These are phyloP conservation scores for Claviceps pusilla DNA, from an alignment of 2,329 filamentous ascomycete species.

Conservation along the genomic window DNA sequence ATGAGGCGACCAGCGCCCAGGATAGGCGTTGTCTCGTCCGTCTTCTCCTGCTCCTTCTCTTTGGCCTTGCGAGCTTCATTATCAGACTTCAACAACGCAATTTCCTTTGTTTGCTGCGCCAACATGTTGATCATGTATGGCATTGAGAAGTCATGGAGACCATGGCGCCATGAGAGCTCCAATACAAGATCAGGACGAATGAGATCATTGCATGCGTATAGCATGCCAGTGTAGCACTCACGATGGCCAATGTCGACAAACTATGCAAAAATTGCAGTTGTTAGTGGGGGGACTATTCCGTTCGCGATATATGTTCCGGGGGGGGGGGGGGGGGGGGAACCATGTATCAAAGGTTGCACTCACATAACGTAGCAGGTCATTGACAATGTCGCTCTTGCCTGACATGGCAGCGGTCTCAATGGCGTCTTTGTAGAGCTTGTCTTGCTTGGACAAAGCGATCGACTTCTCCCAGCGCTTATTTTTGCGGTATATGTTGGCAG, in stretches of 20 bases:
- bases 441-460: conserved; percentile 92
- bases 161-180: conserved; percentile 93
- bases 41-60: conserved; percentile 59
- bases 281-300: not conserved
- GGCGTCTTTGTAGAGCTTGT: conserved; percentile 98
- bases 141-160: conserved; percentile 94
- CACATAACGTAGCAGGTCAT: conserved; percentile 92
- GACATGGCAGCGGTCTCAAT: conserved; percentile 95
- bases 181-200: conserved; percentile 85
- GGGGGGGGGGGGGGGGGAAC: too few relatives aligned
- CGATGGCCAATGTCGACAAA: conserved; percentile 98
- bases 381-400: conserved; percentile 77
- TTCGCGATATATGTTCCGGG: not conserved
- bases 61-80: conserved; percentile 84
- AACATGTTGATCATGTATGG: conserved; percentile 99
- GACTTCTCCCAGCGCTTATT: conserved; percentile 99
- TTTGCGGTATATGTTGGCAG: conserved; percentile 96
- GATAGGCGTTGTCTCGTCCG: conserved; percentile 87
- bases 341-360: conserved; percentile 29
- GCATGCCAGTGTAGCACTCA: conserved; percentile 99
- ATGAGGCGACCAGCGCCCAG: conserved; percentile 78
- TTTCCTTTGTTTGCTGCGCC: conserved; percentile 74
- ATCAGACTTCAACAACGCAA: conserved; percentile 77
- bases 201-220: conserved; percentile 96
- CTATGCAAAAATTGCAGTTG: conserved; percentile 31